Percentiles rank a stretch among this genome's conserved stretches.
phyloP scores from a whole-genome alignment of 176 grass and related monocot genomes.

The Musa schizocarpa region DNA sequence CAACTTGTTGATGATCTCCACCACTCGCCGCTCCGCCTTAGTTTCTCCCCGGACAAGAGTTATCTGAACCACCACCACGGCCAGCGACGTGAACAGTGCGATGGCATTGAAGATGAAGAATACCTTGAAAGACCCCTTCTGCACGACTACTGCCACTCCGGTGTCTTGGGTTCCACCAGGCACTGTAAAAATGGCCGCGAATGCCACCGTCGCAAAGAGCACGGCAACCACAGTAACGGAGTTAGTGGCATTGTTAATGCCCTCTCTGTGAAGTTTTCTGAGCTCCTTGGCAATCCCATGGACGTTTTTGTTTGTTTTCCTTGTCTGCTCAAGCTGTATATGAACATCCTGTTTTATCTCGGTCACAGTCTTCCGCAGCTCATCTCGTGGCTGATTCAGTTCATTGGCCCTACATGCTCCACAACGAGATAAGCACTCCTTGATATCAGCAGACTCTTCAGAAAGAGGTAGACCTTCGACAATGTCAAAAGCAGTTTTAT shows the following conservation, averaged over 20 bases:
- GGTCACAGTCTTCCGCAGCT: slow-evolving; percentile 84
- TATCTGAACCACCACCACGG: slow-evolving; percentile 92
- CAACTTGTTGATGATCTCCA: slow-evolving; percentile 84
- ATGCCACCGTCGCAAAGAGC: slow-evolving; percentile 81
- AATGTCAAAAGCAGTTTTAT: slow-evolving; percentile 93
- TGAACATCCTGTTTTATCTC: slow-evolving; percentile 95
- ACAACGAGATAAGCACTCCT: slow-evolving; percentile 53
- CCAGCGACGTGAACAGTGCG: slow-evolving; percentile 81
- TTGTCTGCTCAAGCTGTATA: slow-evolving; percentile 79
- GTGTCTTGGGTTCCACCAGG: slow-evolving; percentile 36
- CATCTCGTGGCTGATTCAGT: slow-evolving; percentile 79
- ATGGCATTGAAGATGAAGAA: slow-evolving; percentile 93
- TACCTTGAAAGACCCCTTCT: slow-evolving; percentile 49
- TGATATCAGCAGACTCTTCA: slow-evolving; percentile 77
- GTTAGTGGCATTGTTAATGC: slow-evolving; percentile 95
- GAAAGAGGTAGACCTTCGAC: slow-evolving; percentile 66
- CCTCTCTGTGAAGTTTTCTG: slow-evolving; percentile 71
- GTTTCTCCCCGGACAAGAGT: slow-evolving; percentile 79
- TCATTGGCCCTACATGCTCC: slow-evolving; percentile 86
- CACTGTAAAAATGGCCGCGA: slow-evolving; percentile 88
- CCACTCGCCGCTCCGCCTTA: slow-evolving; percentile 73
- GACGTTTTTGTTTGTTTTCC: slow-evolving; percentile 95
- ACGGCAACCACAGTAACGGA: slow-evolving; percentile 89
- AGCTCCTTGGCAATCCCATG: slow-evolving; percentile 84
- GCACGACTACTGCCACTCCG: slow-evolving; percentile 45